Evolutionary conservation across 495 filamentous ascomycete genomes (phyloP).

Genomic region (Evansstolkia leycettana): DNA sequence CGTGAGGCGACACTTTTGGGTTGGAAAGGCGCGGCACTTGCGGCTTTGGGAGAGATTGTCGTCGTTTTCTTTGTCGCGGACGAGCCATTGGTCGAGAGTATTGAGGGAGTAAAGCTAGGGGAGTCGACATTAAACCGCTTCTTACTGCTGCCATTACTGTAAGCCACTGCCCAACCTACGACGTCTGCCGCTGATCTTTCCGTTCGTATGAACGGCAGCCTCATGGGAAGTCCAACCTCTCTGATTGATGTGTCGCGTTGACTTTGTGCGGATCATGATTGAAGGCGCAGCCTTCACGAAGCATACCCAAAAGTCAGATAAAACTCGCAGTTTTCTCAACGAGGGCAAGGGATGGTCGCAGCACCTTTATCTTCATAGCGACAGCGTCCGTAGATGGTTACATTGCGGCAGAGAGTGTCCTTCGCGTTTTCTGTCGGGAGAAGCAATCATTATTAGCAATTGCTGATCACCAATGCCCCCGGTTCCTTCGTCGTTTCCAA

Average conservation of each 20-base stretch:
- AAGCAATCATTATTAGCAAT: neutral
- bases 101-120: conserved; percentile 79
- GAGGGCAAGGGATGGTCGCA: conserved; percentile 1
- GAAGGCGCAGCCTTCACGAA: conserved; percentile 61
- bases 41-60: conserved; percentile 74
- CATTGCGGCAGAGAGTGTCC: conserved; percentile 84
- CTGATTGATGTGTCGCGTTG: conserved; percentile 36
- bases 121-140: conserved; percentile 92
- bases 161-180: conserved; percentile 3
- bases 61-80: conserved; percentile 44
- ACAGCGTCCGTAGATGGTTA: conserved; percentile 89
- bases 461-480: too few relatives aligned
- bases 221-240: conserved; percentile 36
- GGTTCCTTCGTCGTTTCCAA: neutral
- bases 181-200: neutral
- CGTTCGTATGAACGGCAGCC: neutral
- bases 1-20: conserved; percentile 42
- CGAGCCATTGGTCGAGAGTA: conserved; percentile 37
- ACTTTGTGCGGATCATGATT: conserved; percentile 69
- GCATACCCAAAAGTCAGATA: conserved; percentile 15
- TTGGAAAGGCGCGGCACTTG: conserved; percentile 83
- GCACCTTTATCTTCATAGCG: conserved; percentile 75
- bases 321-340: conserved; percentile 3
- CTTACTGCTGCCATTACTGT: conserved; percentile 31
- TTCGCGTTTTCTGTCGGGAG: conserved; percentile 49